Evolutionary conservation across 768 basidiomycete species (phyloP).

Genomic region (Rubroboletus satanas): DNA sequence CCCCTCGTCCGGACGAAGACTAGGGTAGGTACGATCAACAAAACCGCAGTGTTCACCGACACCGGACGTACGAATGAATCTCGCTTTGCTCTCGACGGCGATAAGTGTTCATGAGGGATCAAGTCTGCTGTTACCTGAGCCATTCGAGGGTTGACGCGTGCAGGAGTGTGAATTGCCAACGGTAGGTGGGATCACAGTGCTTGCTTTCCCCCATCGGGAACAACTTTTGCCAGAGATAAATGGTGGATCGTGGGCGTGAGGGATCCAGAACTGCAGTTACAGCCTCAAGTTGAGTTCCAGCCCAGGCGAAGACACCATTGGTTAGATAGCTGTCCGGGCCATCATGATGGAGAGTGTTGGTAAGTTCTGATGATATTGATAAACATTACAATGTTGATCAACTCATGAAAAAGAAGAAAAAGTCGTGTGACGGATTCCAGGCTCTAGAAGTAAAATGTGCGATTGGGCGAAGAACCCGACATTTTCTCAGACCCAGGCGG

Average conservation of each 20-base stretch:
- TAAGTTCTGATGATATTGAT: not conserved
- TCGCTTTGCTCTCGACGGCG: conserved; percentile 2
- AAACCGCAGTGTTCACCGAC: not conserved
- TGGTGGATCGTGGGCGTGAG: conserved; percentile 3
- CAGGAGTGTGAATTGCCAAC: not conserved
- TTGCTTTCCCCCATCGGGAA: not conserved
- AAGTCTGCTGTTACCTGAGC: conserved; percentile 1
- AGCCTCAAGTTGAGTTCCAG: not conserved
- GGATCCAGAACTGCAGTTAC: conserved; percentile 3
- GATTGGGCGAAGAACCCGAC: not conserved
- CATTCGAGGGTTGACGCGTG: conserved; percentile 6
- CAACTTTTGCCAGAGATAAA: conserved; percentile 13
- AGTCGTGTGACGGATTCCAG: not conserved
- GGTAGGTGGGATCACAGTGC: not conserved
- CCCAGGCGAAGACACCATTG: not conserved
- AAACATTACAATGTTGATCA: not conserved
- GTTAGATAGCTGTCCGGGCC: not conserved
- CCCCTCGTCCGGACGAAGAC: conserved; percentile 24
- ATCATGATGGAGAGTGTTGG: not conserved
- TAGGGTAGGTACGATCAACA: conserved; percentile 1
- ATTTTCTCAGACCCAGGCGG: not conserved
- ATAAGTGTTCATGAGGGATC: not conserved
- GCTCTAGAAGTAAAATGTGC: not conserved
- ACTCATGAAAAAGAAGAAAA: not conserved
- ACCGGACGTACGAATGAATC: conserved; percentile 15